Base-by-base conservation (phyloP, 257 asterid species). In the Ophiorrhiza pumila region DNA sequence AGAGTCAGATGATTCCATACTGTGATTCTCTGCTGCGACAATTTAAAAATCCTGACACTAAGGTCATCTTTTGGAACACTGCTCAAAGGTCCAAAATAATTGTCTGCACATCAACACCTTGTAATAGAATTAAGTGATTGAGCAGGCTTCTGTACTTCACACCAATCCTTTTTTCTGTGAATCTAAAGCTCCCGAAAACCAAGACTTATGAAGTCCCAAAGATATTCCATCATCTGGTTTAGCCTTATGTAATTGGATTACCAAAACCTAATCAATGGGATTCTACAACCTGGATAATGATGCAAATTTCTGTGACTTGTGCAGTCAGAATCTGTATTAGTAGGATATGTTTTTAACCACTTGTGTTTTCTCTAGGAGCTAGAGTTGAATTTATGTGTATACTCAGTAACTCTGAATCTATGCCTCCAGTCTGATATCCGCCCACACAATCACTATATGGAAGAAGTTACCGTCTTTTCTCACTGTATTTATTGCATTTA, bases 1-100 rank as follows among this genome's bases (percentile, higher is more conserved):
- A 35, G 34, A 37, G 13, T 22, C 13, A 15, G 6, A 39, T 6
- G 9, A 53, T 32, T 57, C 47, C 42, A 5, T 13, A 49, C 39
- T 47, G 17, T 61, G 42, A 73, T 63, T 25, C 39, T 42, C 22
- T 32, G n/a, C 52, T 61, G 49, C 61, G 25, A 20, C 5, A 61
- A 41, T 8, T 46, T 31, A 62, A 9, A 53, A 62, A 47, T 59
- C 37, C 12, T 43, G 65, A 11, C 7, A 4, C 18, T 50, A 27
- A 50, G 72, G 34, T 64, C 65, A 73, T 68, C 35, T 35, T 67
- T 13, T 61, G 62, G 23, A 45, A 39, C 15, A 64, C 23, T 2
- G 15, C 37, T 34, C n/a, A n/a, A n/a, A n/a, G n/a, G n/a, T n/a
- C n/a, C n/a, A n/a, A n/a, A n/a, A n/a, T n/a, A n/a, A n/a, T n/a